Percentiles rank a stretch among this genome's conserved stretches.
Evolutionary conservation across 2,329 filamentous ascomycete species (phyloP).

Genomic region (Lachnellula occidentalis): DNA sequence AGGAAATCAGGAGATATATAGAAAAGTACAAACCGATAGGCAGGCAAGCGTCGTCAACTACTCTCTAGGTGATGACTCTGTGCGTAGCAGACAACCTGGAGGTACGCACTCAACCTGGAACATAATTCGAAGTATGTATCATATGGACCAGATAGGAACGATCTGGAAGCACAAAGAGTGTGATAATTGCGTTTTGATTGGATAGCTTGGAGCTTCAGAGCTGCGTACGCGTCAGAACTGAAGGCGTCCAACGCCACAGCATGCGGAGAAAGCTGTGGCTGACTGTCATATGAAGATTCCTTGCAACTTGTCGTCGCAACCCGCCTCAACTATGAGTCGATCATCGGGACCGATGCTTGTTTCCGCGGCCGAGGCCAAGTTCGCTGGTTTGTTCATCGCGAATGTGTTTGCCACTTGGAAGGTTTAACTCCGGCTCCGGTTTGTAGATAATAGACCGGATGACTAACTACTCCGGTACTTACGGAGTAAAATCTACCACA

Average conservation of each 20-base stretch:
- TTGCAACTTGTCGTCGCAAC: slow-evolving; percentile 21
- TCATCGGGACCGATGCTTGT: background rate
- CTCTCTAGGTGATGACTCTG: slow-evolving; percentile 7
- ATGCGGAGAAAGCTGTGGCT: slow-evolving; percentile 11
- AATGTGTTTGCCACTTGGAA: background rate
- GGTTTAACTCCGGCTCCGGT: background rate
- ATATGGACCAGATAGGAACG: slow-evolving; percentile 15
- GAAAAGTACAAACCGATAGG: slow-evolving; percentile 3
- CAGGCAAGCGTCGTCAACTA: slow-evolving; percentile 3
- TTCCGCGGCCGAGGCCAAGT: background rate
- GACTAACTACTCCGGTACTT: too few relatives aligned
- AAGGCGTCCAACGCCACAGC: slow-evolving; percentile 7
- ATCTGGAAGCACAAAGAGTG: slow-evolving; percentile 3
- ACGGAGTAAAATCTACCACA: too few relatives aligned
- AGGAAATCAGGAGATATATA: slow-evolving; percentile 16
- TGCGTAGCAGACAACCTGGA: background rate
- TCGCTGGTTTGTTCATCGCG: background rate
- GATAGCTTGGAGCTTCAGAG: slow-evolving; percentile 6
- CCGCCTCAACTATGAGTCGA: slow-evolving; percentile 5
- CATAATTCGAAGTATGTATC: background rate
- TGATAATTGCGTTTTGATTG: slow-evolving; percentile 6
- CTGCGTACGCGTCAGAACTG: slow-evolving; percentile 7
- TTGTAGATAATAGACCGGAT: too few relatives aligned
- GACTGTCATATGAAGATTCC: slow-evolving; percentile 1
- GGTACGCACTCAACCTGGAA: slow-evolving; percentile 7